Evolutionary conservation across 1,284 basidiomycete genomes (phyloP).

Genomic region (Leccinum griseonigrum): DNA sequence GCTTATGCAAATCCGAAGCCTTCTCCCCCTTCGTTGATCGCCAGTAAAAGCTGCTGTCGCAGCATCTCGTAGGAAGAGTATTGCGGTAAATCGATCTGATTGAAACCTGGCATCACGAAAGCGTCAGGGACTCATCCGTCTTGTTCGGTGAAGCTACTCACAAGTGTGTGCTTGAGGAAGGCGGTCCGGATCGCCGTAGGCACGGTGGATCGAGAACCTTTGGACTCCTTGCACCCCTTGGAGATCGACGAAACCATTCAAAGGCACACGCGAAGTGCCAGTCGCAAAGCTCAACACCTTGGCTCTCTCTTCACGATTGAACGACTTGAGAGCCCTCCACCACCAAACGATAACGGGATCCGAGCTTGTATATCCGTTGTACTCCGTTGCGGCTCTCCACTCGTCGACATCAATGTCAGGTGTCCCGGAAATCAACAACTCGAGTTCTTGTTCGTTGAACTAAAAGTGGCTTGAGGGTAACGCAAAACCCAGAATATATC

Average conservation of each 20-base stretch:
- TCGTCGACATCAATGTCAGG: conserved; percentile 99
- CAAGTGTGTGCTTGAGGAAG: conserved; percentile 92
- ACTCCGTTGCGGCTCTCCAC: conserved; percentile 94
- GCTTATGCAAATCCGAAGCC: conserved; percentile 80
- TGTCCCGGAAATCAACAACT: conserved; percentile 95
- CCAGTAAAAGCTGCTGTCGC: conserved; percentile 81
- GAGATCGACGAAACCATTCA: conserved; percentile 92
- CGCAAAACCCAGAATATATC: not conserved
- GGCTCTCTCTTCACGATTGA: conserved; percentile 94
- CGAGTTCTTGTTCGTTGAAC: conserved; percentile 98
- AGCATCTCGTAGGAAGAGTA: conserved; percentile 95
- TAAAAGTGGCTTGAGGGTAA: conserved; percentile 35
- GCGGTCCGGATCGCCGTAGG: conserved; percentile 82
- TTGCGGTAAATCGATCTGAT: conserved; percentile 85
- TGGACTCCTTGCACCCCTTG: conserved; percentile 95
- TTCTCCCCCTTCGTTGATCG: conserved; percentile 92
- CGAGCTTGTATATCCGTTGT: conserved; percentile 81
- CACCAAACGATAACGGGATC: conserved; percentile 98
- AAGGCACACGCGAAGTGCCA: conserved; percentile 90
- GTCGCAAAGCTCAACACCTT: conserved; percentile 98
- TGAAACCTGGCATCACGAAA: conserved; percentile 57
- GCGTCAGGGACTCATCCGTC: conserved; percentile 12
- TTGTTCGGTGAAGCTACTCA: conserved; percentile 36
- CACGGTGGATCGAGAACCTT: conserved; percentile 94
- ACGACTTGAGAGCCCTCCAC: conserved; percentile 98